phyloP scores from a whole-genome alignment of 257 asterid genomes.

The Solanum verrucosum region DNA sequence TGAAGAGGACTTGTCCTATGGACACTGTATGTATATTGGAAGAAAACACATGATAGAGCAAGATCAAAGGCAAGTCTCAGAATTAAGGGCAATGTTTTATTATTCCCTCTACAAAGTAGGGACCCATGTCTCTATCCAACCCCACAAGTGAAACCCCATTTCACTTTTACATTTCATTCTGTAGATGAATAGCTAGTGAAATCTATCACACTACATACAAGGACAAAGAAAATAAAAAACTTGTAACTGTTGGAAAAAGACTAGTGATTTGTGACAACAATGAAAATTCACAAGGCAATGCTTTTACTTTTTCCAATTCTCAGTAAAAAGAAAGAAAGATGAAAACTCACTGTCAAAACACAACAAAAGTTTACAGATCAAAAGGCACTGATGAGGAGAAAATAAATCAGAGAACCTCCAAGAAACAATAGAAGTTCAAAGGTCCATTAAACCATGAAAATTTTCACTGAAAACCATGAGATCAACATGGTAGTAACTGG shows the following conservation, averaged over 20 bases:
- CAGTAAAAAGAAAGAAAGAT: background rate
- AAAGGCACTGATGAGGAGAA: background rate
- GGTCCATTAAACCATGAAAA: background rate
- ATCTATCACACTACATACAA: conserved; percentile 30
- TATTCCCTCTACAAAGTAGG: background rate
- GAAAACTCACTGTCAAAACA: background rate
- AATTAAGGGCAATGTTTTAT: background rate
- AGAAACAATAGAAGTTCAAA: background rate
- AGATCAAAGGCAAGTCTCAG: background rate
- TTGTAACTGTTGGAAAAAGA: conserved; percentile 26
- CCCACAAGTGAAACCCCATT: conserved; percentile 13
- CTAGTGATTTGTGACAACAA: conserved; percentile 19
- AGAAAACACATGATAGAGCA: background rate
- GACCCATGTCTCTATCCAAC: conserved; percentile 38
- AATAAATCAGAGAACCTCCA: background rate
- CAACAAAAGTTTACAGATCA: background rate
- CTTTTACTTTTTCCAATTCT: conserved; percentile 10
- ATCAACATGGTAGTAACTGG: background rate
- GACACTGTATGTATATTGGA: background rate
- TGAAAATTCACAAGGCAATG: background rate
- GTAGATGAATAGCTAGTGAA: conserved; percentile 17
- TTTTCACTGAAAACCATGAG: conserved; percentile 1
- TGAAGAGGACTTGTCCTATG: background rate
- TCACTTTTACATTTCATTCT: conserved; percentile 10
- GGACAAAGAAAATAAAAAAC: conserved; percentile 17